A percentile compares a stretch with the other conserved stretches of the same genome.
phyloP scores from a whole-genome alignment of 768 basidiomycete species.

The Leccinum variicolor region DNA sequence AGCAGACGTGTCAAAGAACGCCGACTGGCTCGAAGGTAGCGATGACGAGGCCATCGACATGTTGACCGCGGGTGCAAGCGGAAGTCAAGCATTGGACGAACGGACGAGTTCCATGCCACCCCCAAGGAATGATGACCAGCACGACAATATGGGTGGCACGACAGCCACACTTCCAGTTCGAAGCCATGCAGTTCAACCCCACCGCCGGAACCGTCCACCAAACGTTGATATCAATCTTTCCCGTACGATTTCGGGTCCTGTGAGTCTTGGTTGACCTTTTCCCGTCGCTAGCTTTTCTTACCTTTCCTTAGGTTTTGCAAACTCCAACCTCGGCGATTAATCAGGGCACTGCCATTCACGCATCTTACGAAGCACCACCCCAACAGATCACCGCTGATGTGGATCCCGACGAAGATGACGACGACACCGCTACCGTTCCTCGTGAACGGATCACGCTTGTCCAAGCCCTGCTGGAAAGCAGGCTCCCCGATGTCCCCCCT shows the following conservation, averaged over 20 bases:
- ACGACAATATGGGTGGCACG: slow-evolving; percentile 15
- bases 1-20: slow-evolving; percentile 45
- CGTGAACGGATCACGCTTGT: slow-evolving; percentile 68
- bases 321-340: slow-evolving; percentile 37
- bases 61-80: slow-evolving; percentile 77
- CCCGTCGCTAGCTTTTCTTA: slow-evolving; percentile 60
- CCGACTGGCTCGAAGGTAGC: slow-evolving; percentile 74
- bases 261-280: slow-evolving; percentile 49
- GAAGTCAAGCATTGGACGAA: slow-evolving; percentile 79
- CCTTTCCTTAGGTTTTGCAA: slow-evolving; percentile 60
- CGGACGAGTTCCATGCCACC: slow-evolving; percentile 58
- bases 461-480: slow-evolving; percentile 75
- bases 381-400: slow-evolving; percentile 36
- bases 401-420: slow-evolving; percentile 59
- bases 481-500: slow-evolving; percentile 71
- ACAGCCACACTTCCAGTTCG: slow-evolving; percentile 27
- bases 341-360: slow-evolving; percentile 19
- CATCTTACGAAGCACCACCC: slow-evolving; percentile 25
- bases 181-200: slow-evolving; percentile 27
- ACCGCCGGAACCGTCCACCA: slow-evolving; percentile 57
- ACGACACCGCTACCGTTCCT: slow-evolving; percentile 36
- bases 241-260: slow-evolving; percentile 30
- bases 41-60: slow-evolving; percentile 87
- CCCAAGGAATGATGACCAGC: slow-evolving; percentile 27
- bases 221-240: slow-evolving; percentile 61